A percentile compares a stretch with the other conserved stretches of the same genome.
Conservation (phyloP, 345 rosid genomes). For the Eucalyptus camaldulensis region DNA sequence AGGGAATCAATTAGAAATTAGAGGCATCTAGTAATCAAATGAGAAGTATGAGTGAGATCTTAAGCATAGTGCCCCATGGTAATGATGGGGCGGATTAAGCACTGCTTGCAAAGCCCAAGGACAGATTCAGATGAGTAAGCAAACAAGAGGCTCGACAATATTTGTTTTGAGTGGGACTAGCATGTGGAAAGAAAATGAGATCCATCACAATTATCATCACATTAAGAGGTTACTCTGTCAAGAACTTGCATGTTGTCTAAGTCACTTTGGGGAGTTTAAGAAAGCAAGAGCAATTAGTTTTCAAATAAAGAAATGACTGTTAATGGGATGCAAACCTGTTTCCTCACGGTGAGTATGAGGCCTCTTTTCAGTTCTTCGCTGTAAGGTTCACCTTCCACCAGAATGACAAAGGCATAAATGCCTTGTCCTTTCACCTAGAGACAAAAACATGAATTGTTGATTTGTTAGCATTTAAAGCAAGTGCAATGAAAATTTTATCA, state of each 20-base stretch:
- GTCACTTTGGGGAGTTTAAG: not conserved
- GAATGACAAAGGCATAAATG: conserved; percentile 85
- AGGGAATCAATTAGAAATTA: not conserved
- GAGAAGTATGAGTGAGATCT: not conserved
- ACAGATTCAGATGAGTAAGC: not conserved
- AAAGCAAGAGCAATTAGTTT: not conserved
- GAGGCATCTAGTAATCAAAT: not conserved
- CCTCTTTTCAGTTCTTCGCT: conserved; percentile 75
- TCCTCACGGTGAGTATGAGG: conserved; percentile 59
- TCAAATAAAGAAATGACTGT: not conserved
- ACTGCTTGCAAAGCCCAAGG: not conserved
- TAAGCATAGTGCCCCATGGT: not conserved
- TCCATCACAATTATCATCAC: not conserved
- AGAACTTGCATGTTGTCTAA: not conserved
- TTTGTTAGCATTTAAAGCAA: not conserved
- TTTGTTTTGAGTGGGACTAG: not conserved
- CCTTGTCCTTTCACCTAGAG: conserved; percentile 88
- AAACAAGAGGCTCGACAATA: not conserved
- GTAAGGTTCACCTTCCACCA: conserved; percentile 70
- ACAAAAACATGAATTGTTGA: not conserved
- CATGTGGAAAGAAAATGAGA: not conserved
- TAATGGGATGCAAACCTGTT: conserved; percentile 39
- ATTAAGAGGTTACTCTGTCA: not conserved
- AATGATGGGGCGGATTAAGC: not conserved
- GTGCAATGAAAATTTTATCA: not conserved